Evolutionary conservation across 1,284 basidiomycete genomes (phyloP), one percentile per base, ranked within the genome.

Genomic region (Apiotrichum sp.): DNA sequence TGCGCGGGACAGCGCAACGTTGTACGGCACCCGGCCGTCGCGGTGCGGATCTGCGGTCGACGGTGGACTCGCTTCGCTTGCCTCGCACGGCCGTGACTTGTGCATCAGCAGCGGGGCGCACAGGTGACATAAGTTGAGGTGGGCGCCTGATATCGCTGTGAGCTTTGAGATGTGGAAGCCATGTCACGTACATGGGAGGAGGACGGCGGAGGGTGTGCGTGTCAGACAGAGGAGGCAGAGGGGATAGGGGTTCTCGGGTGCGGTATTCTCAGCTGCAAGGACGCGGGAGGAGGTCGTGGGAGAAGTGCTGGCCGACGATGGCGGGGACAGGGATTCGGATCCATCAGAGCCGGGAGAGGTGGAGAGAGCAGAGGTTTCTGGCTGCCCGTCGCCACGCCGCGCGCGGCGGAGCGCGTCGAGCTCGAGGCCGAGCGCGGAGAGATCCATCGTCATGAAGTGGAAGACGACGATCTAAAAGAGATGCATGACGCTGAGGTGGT

Each of bases 121-220:
- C 35, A 72, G 59, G 54, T 69, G 56, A 53, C 70, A 72, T 33
- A 72, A 60, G 50, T 72, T 70, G 31, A 72, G 59, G 53, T 72
- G 70, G 6, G 47, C 47, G 16, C 47, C 47, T 48, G 35, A 13
- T 38, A 38, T 38, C 31, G 31, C 33, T 4, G 51, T 58, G 11
- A 55, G 53, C 22, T 22, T 22, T 22, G 7, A 38, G 36, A 7
- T 7, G 36, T 8, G 13, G 7, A 38, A 7, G 36, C 36, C 7
- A 13, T 8, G 7, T 38, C 8, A 38, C 36, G 36, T 38, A 71
- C 70, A 72, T 22, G 70, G 70, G 10, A 72, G 57, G 0, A 72
- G 53, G 0, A 72, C 68, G 1, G 70, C 70, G 9, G 63, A 61
- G 3, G 70, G 70, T 7, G 67, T 56, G 54, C 70, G 56, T 4